Percentiles rank a stretch among this genome's conserved stretches.
Conservation (phyloP, 2,329 filamentous ascomycete species). For the Teratosphaeriaceae sp. region DNA sequence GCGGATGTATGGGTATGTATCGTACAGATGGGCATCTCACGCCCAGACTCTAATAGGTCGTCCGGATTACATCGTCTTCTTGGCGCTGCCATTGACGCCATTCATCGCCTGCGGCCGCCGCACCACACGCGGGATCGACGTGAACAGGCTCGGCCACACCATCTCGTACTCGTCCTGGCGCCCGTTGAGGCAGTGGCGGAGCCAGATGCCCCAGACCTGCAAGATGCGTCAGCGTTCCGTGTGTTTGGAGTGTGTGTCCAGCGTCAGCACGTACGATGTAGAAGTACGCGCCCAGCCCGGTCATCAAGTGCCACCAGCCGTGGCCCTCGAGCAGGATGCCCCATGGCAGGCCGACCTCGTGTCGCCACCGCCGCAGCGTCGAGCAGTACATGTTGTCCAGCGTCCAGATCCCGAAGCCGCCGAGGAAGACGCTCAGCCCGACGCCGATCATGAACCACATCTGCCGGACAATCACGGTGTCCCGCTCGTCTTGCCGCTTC, state of each 20-base stretch:
- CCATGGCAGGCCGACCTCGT: constrained; percentile 69
- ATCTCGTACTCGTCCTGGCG: constrained; percentile 65
- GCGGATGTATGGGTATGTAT: too few species aligned
- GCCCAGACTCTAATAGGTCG: constrained; percentile 16
- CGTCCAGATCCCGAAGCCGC: constrained; percentile 71
- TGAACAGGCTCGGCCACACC: constrained; percentile 59
- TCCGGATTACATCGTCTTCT: constrained; percentile 24
- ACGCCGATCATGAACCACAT: constrained; percentile 72
- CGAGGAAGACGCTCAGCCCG: constrained; percentile 64
- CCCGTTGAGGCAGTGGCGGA: constrained; percentile 68
- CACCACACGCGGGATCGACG: constrained; percentile 49
- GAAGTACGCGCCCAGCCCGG: constrained; percentile 76
- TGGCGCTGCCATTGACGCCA: constrained; percentile 19
- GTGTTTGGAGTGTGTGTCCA: neutral
- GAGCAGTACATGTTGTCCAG: constrained; percentile 72
- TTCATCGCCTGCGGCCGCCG: constrained; percentile 7
- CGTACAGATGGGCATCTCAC: too few species aligned
- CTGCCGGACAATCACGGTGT: constrained; percentile 51
- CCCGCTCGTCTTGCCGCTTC: constrained; percentile 47
- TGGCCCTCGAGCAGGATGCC: constrained; percentile 67
- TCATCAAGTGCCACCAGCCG: constrained; percentile 76
- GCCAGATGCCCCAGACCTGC: constrained; percentile 65
- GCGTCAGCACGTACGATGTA: constrained; percentile 54
- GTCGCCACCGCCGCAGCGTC: constrained; percentile 58
- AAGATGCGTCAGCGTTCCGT: neutral